Conservation (phyloP, 2,329 filamentous ascomycete genomes). For the Zopfia rhizophila region DNA sequence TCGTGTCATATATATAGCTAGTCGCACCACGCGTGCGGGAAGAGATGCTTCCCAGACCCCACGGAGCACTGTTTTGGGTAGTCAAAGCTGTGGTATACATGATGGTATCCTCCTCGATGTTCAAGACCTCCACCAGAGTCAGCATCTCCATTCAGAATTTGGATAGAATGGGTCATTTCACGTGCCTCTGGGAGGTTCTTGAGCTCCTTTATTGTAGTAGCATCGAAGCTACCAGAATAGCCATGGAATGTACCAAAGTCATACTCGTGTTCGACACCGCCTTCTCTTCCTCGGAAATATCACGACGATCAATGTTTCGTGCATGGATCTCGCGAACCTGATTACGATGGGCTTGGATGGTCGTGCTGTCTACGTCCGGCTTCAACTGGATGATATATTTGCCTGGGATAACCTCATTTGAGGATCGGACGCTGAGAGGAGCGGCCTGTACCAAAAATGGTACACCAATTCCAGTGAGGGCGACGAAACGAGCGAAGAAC, state of each 20-base stretch:
- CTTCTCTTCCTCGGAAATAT: constrained; percentile 16
- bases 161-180: not conserved
- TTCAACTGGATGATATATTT: constrained; percentile 59
- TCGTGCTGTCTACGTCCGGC: constrained; percentile 40
- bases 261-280: constrained; percentile 41
- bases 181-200: constrained; percentile 39
- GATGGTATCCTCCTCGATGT: constrained; percentile 38
- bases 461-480: constrained; percentile 33
- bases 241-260: constrained; percentile 42
- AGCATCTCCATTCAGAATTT: constrained; percentile 2
- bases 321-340: constrained; percentile 42
- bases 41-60: constrained; percentile 44
- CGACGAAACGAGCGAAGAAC: constrained; percentile 36
- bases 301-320: constrained; percentile 37
- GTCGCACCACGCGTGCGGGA: constrained; percentile 29
- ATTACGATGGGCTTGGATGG: constrained; percentile 36
- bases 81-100: constrained; percentile 35
- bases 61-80: constrained; percentile 35
- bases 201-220: constrained; percentile 40
- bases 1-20: constrained; percentile 39
- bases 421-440: constrained; percentile 23
- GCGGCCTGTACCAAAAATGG: constrained; percentile 36
- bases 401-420: constrained; percentile 42
- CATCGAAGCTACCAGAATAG: constrained; percentile 45
- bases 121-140: constrained; percentile 29